These are phyloP conservation scores for Pisolithus tinctorius DNA, from an alignment of 768 basidiomycete genomes.

Conservation along the genomic window DNA sequence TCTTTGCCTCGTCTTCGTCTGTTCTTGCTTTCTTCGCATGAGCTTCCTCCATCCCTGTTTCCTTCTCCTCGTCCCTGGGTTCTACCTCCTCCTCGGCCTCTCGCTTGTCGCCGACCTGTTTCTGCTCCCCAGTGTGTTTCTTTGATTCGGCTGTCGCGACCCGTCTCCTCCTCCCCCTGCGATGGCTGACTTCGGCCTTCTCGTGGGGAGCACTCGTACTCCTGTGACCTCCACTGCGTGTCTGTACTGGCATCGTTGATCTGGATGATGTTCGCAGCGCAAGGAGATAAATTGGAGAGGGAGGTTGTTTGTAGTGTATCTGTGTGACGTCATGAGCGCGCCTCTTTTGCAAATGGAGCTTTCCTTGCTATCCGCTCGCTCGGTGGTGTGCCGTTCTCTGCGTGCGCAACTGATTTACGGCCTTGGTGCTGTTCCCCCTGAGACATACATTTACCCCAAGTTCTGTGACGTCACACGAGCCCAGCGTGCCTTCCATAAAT, in stretches of 20 bases:
- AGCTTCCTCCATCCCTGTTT: conserved; percentile 4
- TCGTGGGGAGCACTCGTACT: not conserved
- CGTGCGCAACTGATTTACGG: too few relatives aligned
- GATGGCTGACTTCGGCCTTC: not conserved
- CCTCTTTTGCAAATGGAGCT: not conserved
- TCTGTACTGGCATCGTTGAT: conserved; percentile 9
- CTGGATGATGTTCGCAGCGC: not conserved
- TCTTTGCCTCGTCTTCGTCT: conserved; percentile 12
- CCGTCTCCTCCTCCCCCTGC: conserved; percentile 12
- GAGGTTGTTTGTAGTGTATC: not conserved
- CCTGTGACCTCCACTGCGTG: conserved; percentile 1
- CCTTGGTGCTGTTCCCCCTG: too few relatives aligned
- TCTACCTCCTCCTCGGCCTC: conserved; percentile 14
- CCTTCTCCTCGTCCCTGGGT: conserved; percentile 6
- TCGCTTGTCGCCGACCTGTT: conserved; percentile 19
- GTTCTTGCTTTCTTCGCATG: conserved; percentile 12
- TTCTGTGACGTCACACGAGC: conserved; percentile 3
- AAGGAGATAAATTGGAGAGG: not conserved
- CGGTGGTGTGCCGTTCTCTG: too few relatives aligned
- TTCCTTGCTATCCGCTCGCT: too few relatives aligned
- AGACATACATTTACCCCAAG: not conserved
- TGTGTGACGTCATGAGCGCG: not conserved
- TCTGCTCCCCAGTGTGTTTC: conserved; percentile 21
- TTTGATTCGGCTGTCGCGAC: conserved; percentile 17
- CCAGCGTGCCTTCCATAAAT: conserved; percentile 6